Conservation (phyloP, 192 early-diverging fungal species). For the Backusella australiensis region DNA sequence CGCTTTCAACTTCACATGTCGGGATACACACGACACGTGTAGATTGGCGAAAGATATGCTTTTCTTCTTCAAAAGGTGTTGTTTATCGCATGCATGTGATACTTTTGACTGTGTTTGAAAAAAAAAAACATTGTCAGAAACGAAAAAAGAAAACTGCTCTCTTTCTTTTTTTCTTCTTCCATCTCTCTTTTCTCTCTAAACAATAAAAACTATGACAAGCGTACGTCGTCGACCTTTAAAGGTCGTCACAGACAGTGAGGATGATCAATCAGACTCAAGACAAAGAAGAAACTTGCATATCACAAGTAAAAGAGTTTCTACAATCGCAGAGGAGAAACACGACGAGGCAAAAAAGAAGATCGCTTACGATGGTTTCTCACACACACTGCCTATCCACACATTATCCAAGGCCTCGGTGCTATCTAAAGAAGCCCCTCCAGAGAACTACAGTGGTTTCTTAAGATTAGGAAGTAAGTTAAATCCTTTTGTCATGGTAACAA, state of each 20-base stretch:
- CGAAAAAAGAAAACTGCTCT: constrained; percentile 3
- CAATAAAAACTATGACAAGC: background rate
- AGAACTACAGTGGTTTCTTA: constrained; percentile 83
- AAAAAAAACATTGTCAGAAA: constrained; percentile 1
- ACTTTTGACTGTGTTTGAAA: constrained; percentile 5
- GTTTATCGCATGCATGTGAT: constrained; percentile 8
- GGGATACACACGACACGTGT: background rate
- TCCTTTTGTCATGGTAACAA: background rate
- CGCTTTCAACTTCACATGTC: background rate
- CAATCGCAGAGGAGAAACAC: constrained; percentile 26
- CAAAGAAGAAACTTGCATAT: constrained; percentile 21
- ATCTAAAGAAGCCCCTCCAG: constrained; percentile 81
- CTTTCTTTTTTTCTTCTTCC: constrained; percentile 10
- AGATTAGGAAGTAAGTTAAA: constrained; percentile 63
- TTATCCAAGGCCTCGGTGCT: constrained; percentile 65
- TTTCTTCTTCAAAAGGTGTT: background rate
- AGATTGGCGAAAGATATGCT: background rate
- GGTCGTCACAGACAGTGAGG: constrained; percentile 37
- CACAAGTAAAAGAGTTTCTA: constrained; percentile 19
- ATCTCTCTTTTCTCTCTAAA: constrained; percentile 3
- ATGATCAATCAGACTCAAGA: constrained; percentile 31
- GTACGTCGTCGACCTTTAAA: constrained; percentile 15
- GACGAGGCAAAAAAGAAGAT: constrained; percentile 22
- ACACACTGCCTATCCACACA: constrained; percentile 63
- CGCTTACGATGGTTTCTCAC: constrained; percentile 21